A percentile compares a stretch with the other conserved stretches of the same genome.
Conservation (phyloP, 1,284 basidiomycete species). For the Boletus smithii region DNA sequence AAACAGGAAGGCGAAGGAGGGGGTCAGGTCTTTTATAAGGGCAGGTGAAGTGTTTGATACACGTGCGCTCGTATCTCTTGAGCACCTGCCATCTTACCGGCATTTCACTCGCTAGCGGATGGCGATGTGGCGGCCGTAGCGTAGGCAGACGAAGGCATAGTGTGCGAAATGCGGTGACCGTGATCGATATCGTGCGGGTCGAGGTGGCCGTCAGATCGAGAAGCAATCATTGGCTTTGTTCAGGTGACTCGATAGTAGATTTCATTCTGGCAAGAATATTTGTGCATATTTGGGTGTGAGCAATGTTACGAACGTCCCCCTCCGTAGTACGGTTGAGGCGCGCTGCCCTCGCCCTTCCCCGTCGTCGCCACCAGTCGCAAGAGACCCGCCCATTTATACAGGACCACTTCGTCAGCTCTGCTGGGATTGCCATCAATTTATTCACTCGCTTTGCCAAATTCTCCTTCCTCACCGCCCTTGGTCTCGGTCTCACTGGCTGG, state of each 20-base stretch:
- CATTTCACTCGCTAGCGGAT: too few relatives aligned
- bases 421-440: conserved; percentile 36
- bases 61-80: too few relatives aligned
- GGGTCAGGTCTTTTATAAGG: conserved; percentile 21
- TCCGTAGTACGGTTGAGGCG: too few relatives aligned
- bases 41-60: not conserved
- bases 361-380: conserved; percentile 19
- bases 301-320: conserved; percentile 12
- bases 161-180: too few relatives aligned
- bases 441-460: conserved; percentile 42
- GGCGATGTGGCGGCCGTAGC: too few relatives aligned
- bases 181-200: too few relatives aligned
- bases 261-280: not conserved
- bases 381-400: conserved; percentile 21
- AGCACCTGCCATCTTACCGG: too few relatives aligned
- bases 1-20: conserved; percentile 1
- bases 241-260: too few relatives aligned
- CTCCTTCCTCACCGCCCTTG: conserved; percentile 38
- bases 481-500: conserved; percentile 40
- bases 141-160: too few relatives aligned
- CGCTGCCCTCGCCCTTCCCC: not conserved
- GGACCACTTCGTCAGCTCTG: conserved; percentile 38
- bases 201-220: too few relatives aligned
- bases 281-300: not conserved
- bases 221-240: too few relatives aligned